Base-by-base conservation (phyloP, 1,284 basidiomycete species). In the Calocybe gambosa region DNA sequence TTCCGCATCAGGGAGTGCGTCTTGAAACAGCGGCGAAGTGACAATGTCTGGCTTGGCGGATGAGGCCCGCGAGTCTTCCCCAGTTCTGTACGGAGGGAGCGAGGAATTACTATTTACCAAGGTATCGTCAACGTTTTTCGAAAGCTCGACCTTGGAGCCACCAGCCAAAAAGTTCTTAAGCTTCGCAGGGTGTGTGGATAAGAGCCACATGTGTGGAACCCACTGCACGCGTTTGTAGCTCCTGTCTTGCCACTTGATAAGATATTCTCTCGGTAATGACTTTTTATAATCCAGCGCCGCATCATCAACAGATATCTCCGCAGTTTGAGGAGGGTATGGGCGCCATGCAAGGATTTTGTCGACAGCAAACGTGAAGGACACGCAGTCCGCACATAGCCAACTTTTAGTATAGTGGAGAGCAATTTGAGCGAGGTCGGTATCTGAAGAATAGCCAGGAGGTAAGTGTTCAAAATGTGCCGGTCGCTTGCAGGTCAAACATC, bases 291-390 rank as follows among this genome's bases (percentile, higher is more conserved):
- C 68, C 1, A 77, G 71, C 16, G 68, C 57, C 52, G 78, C 70
- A 45, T 68, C 66, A 8, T 65, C 56, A 25, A 60, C 64, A 28
- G 67, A 52, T 2, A 76, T 66, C 59, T 88, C 81, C 6, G 73
- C 60, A 21, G 79, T 81, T 51, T 75, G 72, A 1, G 74, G 62
- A 23, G 87, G 87, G 57, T 78, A 82, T 6, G 89, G 85, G 29
- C 91, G 75, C 93, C 93, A 97, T 0, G 92, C 93, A 35, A 96
- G 72, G 52, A 97, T 89, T 62, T 85, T 85, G 62, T 96, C 91
- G n/a, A 93, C 68, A 1, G 67, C 61, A 59, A 83, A 83, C 9
- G 70, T 68, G 62, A 77, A 93, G 6, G 82, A 86, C n/a, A 70
- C 65, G 60, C 93, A 96, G 55, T 92, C 83, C 8, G 74, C 73